Base-by-base conservation (phyloP, 2,329 filamentous ascomycete species). In the Fusarium pseudonygamai region DNA sequence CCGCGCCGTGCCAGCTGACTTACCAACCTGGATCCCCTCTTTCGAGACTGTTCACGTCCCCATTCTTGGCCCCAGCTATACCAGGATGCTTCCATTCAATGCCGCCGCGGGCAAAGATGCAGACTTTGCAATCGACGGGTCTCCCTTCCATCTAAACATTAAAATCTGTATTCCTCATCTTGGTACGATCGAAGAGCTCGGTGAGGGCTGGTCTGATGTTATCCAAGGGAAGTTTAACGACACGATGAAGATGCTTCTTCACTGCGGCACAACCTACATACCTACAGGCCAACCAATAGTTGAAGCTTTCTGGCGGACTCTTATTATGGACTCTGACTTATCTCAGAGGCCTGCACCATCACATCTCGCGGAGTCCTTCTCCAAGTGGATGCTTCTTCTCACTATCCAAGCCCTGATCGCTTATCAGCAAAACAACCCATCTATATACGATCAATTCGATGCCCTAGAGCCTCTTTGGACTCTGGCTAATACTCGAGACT, bases 1-100 rank as follows among this genome's bases (percentile, higher is more conserved):
- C 36, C 68, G 71, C 15, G 45, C 50, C 55, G 28, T 49, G 6
- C n/a, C 58, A 22, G 59, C 69, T 40, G 42, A 42, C 32, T 45
- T 77, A 12, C 56, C 75, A 22, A 71, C 64, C 16, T 77, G 75
- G 74, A 65, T 77, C 24, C 73, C 75, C 18, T 73, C 75, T 20
- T 77, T 77, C 37, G 73, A 77, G 26, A 69, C 56, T 18, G 64
- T 69, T 39, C 62, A 65, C 55, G 55, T 61, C 10, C 75, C 75
- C 16, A 58, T 77, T 50, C 58, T 73, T 14, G 59, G 60, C 3
- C 64, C 30, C 18, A 53, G 24, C 49, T 53, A 37, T 16, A 37
- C 32, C 32, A 37, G 14, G 7, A 53, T 53, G n/a, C n/a, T 26
- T 37, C 32, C 32, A 37, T 53, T 53, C 32, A 24, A 53, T 53